Evolutionary conservation across 2,329 filamentous ascomycete species (phyloP), one percentile per base, ranked within the genome.

Genomic region (Zarea fungicola): DNA sequence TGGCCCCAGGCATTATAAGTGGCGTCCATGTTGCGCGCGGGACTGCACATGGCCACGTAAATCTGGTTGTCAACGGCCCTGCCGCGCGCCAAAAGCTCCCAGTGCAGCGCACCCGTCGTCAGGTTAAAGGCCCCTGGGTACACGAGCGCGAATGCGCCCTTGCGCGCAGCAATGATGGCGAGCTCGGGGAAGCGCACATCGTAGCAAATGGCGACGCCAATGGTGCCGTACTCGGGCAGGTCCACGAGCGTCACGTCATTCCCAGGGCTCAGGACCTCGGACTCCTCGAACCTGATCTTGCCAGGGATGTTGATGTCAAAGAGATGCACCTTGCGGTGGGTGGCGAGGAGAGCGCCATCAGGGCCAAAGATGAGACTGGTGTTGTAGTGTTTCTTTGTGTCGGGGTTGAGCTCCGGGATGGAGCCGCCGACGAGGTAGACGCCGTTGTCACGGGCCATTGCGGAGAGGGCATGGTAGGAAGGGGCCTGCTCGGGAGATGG

Each of bases 271-370:
- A 99, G 77, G 32, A 96, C 89, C 54, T 96, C 91, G 46, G 85
- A 90, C 70, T 99, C 93, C 55, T 80, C 81, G 71, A 99, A 99
- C 11, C 73, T 85, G 66, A 99, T 96, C 72, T 91, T 91, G 54
- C 90, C 92, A 1, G 93, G 93, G 55, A 99, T 97, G 65, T 95
- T 85, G 60, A 99, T 99, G 69, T 97, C 93, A 68, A 99, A 99
- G 36, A 99, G 78, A 69, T 99, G 93, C 36, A 93, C 84, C 72
- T 99, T 99, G 59, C 93, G 82, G 67, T 97, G 91, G 3, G 84
- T 88, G 6, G 83, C 89, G n/a, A 99, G 76, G 42, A 96, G 75
- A n/a, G 76, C 65, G 4, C 93, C 93, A 9, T 76, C 71, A 0
- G 90, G 91, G 0, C 76, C 80, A 68, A 99, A 99, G 7, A 86